Base-by-base conservation (phyloP, 2,329 filamentous ascomycete species). In the Alternaria brassicicola region DNA sequence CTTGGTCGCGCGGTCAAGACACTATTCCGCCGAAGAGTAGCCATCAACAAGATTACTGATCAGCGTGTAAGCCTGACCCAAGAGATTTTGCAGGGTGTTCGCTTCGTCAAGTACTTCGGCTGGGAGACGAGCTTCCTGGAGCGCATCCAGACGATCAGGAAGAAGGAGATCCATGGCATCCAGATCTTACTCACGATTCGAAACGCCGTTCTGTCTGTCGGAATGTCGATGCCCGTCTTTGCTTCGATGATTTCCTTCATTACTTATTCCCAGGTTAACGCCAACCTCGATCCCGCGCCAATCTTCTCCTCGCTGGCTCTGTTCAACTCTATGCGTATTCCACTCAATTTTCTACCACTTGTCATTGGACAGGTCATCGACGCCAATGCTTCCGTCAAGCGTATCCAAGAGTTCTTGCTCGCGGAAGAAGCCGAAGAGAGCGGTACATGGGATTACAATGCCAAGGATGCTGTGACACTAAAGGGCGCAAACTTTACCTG, bases 171-270 rank as follows among this genome's bases (percentile, higher is more conserved):
- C 60, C 81, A 84, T 55, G 86, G 89, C n/a, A 93, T 98, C 57
- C 93, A 97, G 74, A 80, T 92, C 13, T 80, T 98, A 43, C 80
- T 98, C 26, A 87, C 90, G 1, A 91, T 96, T 65, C 86, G 93
- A 67, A 96, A 96, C 74, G 92, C 84, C 39, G 92, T 97, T 79
- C 89, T 93, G 76, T 90, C 92, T 12, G 83, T 95, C 48, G 91
- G 91, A 70, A 86, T 96, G 84, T 90, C 92, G 1, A 85, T 97
- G 71, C 94, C 95, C 6, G 91, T 96, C 52, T 97, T 98, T 68
- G 93, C 94, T 0, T 96, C 93, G 1, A 97, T 98, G 92, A 78
- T 98, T 38, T 87, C 94, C 0, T 98, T 98, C 76, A 94, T 98
- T 77, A 94, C 92, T 0, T 88, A 85, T 66, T 84, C 84, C 1